These are phyloP conservation scores for Boletus reticulatus DNA, from an alignment of 768 basidiomycete genomes.

Conservation along the genomic window DNA sequence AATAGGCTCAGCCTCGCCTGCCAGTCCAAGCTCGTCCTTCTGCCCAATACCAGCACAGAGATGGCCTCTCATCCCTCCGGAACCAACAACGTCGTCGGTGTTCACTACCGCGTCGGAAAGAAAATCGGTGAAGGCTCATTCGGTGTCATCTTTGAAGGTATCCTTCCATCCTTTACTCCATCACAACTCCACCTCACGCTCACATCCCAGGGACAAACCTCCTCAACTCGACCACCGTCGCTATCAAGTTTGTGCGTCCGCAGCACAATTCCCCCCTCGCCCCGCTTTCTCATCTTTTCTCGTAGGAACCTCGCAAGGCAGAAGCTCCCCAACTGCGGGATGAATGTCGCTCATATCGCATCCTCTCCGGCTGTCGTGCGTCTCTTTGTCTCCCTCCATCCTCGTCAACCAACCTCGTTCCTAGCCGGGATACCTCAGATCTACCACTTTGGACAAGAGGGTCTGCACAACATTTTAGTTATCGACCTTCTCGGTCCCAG, in stretches of 20 bases:
- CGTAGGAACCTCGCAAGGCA: conserved; percentile 83
- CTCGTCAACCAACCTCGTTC: conserved; percentile 17
- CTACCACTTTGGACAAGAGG: conserved; percentile 99
- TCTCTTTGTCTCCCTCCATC: conserved; percentile 25
- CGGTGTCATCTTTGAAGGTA: conserved; percentile 92
- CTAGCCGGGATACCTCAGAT: conserved; percentile 97
- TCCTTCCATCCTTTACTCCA: background rate
- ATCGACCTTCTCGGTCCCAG: conserved; percentile 97
- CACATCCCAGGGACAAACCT: conserved; percentile 80
- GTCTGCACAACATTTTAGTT: conserved; percentile 96
- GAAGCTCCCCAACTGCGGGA: conserved; percentile 98
- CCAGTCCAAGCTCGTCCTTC: conserved; percentile 15
- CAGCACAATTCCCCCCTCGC: background rate
- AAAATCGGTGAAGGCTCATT: conserved; percentile 99
- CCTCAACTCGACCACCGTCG: conserved; percentile 97
- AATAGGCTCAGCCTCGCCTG: conserved; percentile 22
- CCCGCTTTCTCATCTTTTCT: conserved; percentile 13
- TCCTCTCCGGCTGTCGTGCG: conserved; percentile 86
- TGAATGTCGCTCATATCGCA: conserved; percentile 97
- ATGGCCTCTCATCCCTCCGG: conserved; percentile 60
- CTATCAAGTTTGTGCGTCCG: conserved; percentile 96
- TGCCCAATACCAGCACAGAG: conserved; percentile 16
- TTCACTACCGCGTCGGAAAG: conserved; percentile 97
- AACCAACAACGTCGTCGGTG: conserved; percentile 80
- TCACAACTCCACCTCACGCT: background rate